Percentiles rank a stretch among this genome's conserved stretches.
phyloP scores from a whole-genome alignment of 2,329 filamentous ascomycete genomes.

The Lasiodiplodia theobromae region DNA sequence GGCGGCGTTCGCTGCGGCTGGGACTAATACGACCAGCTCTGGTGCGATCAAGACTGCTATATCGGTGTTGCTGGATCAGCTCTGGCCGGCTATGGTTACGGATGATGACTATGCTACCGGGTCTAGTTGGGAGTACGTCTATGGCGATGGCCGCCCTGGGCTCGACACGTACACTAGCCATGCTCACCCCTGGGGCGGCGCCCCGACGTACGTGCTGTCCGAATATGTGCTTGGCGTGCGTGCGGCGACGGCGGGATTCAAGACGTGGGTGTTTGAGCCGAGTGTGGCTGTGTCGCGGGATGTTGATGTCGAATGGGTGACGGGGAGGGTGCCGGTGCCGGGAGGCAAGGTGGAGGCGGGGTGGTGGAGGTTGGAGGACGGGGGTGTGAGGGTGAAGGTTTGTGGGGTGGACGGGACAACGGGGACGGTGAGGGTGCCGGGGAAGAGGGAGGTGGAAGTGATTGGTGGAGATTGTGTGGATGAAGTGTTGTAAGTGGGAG shows the following conservation, averaged over 20 bases:
- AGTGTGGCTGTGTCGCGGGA: slow-evolving; percentile 3
- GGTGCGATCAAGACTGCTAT: slow-evolving; percentile 15
- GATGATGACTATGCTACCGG: slow-evolving; percentile 48
- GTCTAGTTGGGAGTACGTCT: slow-evolving; percentile 56
- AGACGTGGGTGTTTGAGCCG: slow-evolving; percentile 13
- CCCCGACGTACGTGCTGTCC: slow-evolving; percentile 53
- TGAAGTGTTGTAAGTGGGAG: not conserved
- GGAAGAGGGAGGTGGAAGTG: not conserved
- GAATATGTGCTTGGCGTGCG: slow-evolving; percentile 23
- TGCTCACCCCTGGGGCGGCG: slow-evolving; percentile 55
- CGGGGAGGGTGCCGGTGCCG: slow-evolving; percentile 17
- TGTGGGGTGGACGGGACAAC: slow-evolving; percentile 10
- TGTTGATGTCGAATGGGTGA: slow-evolving; percentile 12
- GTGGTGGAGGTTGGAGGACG: slow-evolving; percentile 2
- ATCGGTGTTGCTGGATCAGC: slow-evolving; percentile 43
- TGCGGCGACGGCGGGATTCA: slow-evolving; percentile 2
- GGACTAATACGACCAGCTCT: not conserved
- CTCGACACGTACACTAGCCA: slow-evolving; percentile 53
- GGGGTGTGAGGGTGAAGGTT: slow-evolving; percentile 2
- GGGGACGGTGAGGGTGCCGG: slow-evolving; percentile 18
- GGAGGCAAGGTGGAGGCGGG: not conserved
- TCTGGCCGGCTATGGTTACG: slow-evolving; percentile 54
- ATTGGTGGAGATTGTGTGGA: not conserved
- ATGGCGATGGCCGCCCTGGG: slow-evolving; percentile 48
- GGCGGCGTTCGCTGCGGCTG: not conserved